Base-by-base conservation (phyloP, 257 asterid species). In the Eucommia ulmoides region DNA sequence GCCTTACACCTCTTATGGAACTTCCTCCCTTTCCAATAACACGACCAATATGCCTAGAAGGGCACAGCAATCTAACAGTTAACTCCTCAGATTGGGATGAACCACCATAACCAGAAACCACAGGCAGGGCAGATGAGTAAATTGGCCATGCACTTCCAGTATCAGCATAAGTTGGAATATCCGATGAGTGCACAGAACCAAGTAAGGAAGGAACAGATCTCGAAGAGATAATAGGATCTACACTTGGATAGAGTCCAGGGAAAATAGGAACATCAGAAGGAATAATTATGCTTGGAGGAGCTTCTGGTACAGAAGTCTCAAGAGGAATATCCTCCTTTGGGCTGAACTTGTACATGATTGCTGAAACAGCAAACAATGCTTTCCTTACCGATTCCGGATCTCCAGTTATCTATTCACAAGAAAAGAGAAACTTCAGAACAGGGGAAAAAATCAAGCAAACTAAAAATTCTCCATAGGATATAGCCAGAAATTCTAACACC, bases 1-100 rank as follows among this genome's bases (percentile, higher is more conserved):
- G n/a, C n/a, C n/a, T n/a, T n/a, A n/a, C n/a, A n/a, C 74, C 64
- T 70, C 68, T 82, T 58, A 89, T 88, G 24, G 88, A 75, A 57
- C 66, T 69, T 55, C 97, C 97, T 33, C 91, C 93, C 67, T 80
- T 89, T 38, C 97, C 97, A 67, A 89, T 89, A 54, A 89, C 88
- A 51, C 93, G 96, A 18, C 97, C 96, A 62, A 89, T 76, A 71
- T 72, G 78, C 55, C 61, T 69, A 52, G 85, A 58, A 21, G 93
- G 96, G 61, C 97, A 89, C 58, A 89, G 12, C 54, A 89, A 75
- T 68, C 78, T 89, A 46, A 85, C 58, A 5, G 33, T 58, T 52
- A 89, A 75, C 60, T 84, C 94, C 78, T 82, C 93, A 14, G 81
- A 59, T 51, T 58, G 79, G 47, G 79, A 65, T 18, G 66, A 53